These are phyloP conservation scores for Dioscorea alata DNA, from an alignment of 106 monocot species.

Conservation along the genomic window DNA sequence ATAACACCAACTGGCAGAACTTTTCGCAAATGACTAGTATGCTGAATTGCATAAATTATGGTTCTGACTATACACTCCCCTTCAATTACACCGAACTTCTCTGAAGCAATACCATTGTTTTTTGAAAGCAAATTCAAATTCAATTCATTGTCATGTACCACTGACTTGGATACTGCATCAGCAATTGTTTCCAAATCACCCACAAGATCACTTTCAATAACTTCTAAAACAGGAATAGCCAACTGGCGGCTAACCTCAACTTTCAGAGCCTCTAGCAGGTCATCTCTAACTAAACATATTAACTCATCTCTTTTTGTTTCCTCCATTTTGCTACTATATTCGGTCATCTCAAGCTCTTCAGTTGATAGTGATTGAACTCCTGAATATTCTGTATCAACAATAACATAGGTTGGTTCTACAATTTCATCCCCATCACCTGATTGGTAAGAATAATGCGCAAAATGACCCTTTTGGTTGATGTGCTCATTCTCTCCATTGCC, in stretches of 20 bases:
- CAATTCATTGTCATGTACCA: conserved; percentile 36
- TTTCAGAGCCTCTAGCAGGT: conserved; percentile 51
- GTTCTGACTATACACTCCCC: conserved; percentile 33
- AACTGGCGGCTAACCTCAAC: conserved; percentile 70
- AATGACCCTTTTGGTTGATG: conserved; percentile 11
- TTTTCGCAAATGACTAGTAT: conserved; percentile 46
- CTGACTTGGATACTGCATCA: conserved; percentile 28
- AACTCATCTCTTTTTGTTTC: conserved; percentile 29
- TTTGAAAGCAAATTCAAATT: conserved; percentile 15
- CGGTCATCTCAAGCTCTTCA: conserved; percentile 10
- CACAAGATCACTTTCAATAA: conserved; percentile 35
- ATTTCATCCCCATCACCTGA: conserved; percentile 16
- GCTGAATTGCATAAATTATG: conserved; percentile 47
- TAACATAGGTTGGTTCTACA: conserved; percentile 61
- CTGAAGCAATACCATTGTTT: conserved; percentile 4
- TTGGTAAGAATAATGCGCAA: background rate
- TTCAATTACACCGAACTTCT: conserved; percentile 55
- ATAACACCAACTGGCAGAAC: conserved; percentile 78
- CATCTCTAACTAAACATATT: conserved; percentile 31
- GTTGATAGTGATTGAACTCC: conserved; percentile 5
- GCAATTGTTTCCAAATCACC: conserved; percentile 54
- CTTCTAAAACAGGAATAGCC: conserved; percentile 32
- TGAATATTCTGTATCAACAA: conserved; percentile 23
- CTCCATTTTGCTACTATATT: conserved; percentile 3
- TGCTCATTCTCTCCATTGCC: conserved; percentile 12